A percentile compares a stretch with the other conserved stretches of the same genome.
phyloP scores from a whole-genome alignment of 2,329 filamentous ascomycete species.

The Cladophialophora immunda region DNA sequence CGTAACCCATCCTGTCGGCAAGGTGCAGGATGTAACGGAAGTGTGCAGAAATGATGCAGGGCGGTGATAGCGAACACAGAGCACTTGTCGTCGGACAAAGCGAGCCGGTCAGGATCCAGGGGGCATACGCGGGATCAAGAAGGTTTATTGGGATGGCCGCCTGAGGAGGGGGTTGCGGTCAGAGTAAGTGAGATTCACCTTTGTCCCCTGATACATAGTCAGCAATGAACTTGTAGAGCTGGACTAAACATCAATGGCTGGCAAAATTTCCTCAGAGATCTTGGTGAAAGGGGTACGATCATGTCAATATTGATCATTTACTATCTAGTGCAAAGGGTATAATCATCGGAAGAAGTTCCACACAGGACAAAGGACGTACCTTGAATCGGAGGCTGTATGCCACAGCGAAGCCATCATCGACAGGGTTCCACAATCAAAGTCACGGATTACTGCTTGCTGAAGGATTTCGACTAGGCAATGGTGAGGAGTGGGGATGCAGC shows the following conservation, averaged over 20 bases:
- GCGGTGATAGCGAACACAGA: background rate
- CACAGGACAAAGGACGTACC: constrained; percentile 39
- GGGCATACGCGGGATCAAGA: background rate
- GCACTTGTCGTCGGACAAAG: background rate
- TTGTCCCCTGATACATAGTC: constrained; percentile 22
- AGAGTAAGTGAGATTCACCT: background rate
- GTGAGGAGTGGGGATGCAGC: background rate
- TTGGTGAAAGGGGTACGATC: constrained; percentile 70
- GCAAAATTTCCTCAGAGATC: constrained; percentile 68
- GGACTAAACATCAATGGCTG: background rate
- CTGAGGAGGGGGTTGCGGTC: background rate
- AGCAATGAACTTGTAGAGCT: constrained; percentile 17
- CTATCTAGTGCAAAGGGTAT: constrained; percentile 73
- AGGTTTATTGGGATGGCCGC: background rate
- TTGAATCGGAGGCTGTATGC: background rate
- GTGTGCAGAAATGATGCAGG: background rate
- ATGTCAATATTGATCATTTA: constrained; percentile 67
- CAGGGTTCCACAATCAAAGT: background rate
- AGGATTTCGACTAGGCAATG: background rate
- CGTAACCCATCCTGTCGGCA: background rate
- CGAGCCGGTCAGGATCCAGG: background rate
- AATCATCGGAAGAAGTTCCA: constrained; percentile 67
- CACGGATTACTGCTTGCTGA: background rate
- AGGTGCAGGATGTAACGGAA: background rate
- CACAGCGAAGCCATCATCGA: background rate